Base-by-base conservation (phyloP, 164 flowering plant species). In the Paratinospora sagittata region DNA sequence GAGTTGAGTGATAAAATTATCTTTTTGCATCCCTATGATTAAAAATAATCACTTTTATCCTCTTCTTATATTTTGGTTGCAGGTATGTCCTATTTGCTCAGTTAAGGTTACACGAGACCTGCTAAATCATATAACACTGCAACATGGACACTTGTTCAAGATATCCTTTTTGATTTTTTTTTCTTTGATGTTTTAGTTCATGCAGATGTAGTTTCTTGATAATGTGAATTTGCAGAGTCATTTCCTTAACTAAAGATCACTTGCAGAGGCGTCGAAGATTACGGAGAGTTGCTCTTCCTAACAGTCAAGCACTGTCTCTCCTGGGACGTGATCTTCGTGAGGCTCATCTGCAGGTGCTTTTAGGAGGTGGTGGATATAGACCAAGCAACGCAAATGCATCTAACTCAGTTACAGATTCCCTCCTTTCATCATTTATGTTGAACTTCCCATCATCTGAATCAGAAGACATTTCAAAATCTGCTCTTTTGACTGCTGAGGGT, bases 31-130 rank as follows among this genome's bases (percentile, higher is more conserved):
- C n/a, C n/a, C n/a, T 52, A 9, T 52, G 3, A 52, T 52, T 52
- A 16, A 52, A 19, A 52, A 39, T 39, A 11, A 3, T 39, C 43
- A 39, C 43, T 13, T 52, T 19, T 21, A 16, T 52, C 16, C 58
- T 14, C 21, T 52, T 52, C 58, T 34, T 21, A 30, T 39, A 27
- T 57, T 73, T 65, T 24, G 30, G 72, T 78, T 85, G 83, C 91
- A 92, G 97, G 84, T 85, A 60, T 92, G 97, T 77, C 90, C 97
- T 60, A 76, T 92, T 78, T 92, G 97, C 79, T 82, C 96, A 17
- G 88, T 83, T 70, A 92, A 89, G 84, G 89, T 92, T 77, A 39
- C 87, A 41, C 65, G 88, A 63, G 96, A 92, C 82, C 83, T 92
- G 94, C 79, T 90, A 43, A 85, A 81, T 82, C 97, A 92, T 78